Evolutionary conservation across 2,329 filamentous ascomycete species (phyloP), one percentile per base, ranked within the genome.

Genomic region (Nannizzia gypsea): DNA sequence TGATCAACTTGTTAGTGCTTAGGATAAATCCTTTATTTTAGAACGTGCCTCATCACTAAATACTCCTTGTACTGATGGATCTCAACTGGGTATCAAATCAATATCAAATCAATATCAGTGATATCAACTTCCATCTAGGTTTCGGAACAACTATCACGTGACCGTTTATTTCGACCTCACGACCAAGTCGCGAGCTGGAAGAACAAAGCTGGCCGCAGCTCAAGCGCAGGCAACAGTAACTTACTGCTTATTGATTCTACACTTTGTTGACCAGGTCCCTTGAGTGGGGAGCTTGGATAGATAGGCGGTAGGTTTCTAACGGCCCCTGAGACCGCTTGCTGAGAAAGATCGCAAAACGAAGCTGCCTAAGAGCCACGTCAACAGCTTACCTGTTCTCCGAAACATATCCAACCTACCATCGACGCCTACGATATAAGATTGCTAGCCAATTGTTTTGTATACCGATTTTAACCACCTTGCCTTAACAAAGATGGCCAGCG

Each of bases 401-500:
- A 54, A 9, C 50, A 34, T 54, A 15, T 17, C 3, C 11, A 13
- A 50, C 11, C 3, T 2, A 1, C 28, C 28, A 34, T 54, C 28
- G 28, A 20, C n/a, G n/a, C 38, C 4, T 34, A 34, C 28, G 26
- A 31, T 54, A 34, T 22, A 54, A 24, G 28, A 54, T 34, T 34
- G 24, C 26, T n/a, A 20, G 15, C 50, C 26, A 17, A 54, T 54
- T 34, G n/a, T 15, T 54, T 36, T 6, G 50, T n/a, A 20, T 6
- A 15, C 8, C 26, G 5, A 54, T 24, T 15, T 9, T 36, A 54
- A 36, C 3, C n/a, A 3, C 15, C 15, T 31, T 8, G n/a, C n/a
- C 8, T 3, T 34, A 20, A 2, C 68, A 57, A 69, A 67, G 63
- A 73, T 72, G 69, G 63, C 70, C 31, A 72, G 69, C 64, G 62